A percentile compares a stretch with the other conserved stretches of the same genome.
phyloP scores from a whole-genome alignment of 148 eudicot species.

The Agrostemma githago region DNA sequence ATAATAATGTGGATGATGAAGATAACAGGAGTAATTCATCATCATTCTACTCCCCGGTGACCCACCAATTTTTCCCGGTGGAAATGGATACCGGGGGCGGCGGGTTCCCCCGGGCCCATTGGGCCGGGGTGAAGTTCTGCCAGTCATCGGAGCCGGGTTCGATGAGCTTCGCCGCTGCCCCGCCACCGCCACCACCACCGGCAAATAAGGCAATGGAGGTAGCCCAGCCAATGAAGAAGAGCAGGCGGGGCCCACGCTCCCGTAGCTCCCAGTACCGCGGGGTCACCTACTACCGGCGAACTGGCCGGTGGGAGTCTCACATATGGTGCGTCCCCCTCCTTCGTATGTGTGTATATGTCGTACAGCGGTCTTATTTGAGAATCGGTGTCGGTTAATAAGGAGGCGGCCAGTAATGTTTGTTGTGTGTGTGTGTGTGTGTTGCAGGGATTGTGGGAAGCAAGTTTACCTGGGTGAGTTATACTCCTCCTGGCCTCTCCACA shows the following conservation, averaged over 20 bases:
- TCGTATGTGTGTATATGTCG: not conserved
- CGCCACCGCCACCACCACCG: not conserved
- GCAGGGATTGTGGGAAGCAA: constrained; percentile 99
- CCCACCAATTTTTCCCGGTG: constrained; percentile 84
- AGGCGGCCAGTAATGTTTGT: too few species aligned
- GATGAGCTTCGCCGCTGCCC: not conserved
- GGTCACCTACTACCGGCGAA: constrained; percentile 85
- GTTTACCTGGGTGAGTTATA: constrained; percentile 75
- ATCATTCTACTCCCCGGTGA: constrained; percentile 41
- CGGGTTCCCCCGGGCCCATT: constrained; percentile 59
- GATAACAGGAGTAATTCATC: constrained; percentile 20
- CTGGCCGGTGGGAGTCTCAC: constrained; percentile 99
- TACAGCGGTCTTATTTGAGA: not conserved
- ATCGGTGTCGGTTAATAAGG: too few species aligned
- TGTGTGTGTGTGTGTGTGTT: not conserved
- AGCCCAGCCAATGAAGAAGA: constrained; percentile 67
- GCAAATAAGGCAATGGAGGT: not conserved
- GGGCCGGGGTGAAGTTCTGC: constrained; percentile 70
- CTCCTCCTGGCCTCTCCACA: too few species aligned
- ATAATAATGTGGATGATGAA: not conserved
- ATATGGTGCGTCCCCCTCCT: constrained; percentile 47
- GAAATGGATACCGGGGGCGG: constrained; percentile 18
- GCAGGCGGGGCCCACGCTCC: constrained; percentile 89
- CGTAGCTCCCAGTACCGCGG: constrained; percentile 92
- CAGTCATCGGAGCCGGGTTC: constrained; percentile 25